phyloP scores from a whole-genome alignment of 2,329 filamentous ascomycete species.

The Paecilomyces niveus region DNA sequence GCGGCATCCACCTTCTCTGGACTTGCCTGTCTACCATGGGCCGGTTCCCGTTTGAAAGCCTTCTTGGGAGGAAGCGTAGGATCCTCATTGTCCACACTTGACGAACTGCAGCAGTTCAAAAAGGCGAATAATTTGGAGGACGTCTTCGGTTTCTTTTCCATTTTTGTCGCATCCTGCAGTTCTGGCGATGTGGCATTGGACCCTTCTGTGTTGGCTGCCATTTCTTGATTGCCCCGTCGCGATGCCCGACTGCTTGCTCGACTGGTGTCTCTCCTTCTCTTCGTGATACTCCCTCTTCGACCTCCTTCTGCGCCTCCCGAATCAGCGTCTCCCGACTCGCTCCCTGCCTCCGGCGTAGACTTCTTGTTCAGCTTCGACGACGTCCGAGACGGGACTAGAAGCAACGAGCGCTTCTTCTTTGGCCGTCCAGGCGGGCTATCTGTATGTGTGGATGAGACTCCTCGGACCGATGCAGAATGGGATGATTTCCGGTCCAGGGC shows the following conservation, averaged over 20 bases:
- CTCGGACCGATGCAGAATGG: conserved; percentile 2
- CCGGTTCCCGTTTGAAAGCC: conserved; percentile 32
- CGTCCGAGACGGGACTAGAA: conserved; percentile 31
- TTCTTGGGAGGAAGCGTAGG: conserved; percentile 39
- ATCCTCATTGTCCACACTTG: conserved; percentile 39
- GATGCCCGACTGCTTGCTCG: conserved; percentile 51
- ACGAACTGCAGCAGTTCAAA: conserved; percentile 42
- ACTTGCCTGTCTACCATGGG: conserved; percentile 28
- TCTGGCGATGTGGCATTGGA: conserved; percentile 25
- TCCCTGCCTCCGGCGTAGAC: conserved; percentile 23
- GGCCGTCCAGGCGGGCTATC: conserved; percentile 11
- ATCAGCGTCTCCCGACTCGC: conserved; percentile 25
- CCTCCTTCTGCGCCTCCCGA: conserved; percentile 55
- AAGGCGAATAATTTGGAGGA: conserved; percentile 38
- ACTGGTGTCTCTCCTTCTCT: conserved; percentile 59
- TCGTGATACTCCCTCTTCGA: conserved; percentile 61
- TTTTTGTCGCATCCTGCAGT: conserved; percentile 23
- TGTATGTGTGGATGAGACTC: conserved; percentile 6
- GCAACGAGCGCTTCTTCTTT: conserved; percentile 30
- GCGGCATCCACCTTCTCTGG: conserved; percentile 33
- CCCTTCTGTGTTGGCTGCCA: conserved; percentile 22
- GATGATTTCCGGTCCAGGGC: conserved; percentile 4
- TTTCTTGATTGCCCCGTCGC: conserved; percentile 29
- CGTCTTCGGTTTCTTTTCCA: conserved; percentile 35
- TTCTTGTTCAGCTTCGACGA: conserved; percentile 32